A percentile compares a stretch with the other conserved stretches of the same genome.
Conservation (phyloP, 768 basidiomycete genomes). For the Xerocomellus intermedius region DNA sequence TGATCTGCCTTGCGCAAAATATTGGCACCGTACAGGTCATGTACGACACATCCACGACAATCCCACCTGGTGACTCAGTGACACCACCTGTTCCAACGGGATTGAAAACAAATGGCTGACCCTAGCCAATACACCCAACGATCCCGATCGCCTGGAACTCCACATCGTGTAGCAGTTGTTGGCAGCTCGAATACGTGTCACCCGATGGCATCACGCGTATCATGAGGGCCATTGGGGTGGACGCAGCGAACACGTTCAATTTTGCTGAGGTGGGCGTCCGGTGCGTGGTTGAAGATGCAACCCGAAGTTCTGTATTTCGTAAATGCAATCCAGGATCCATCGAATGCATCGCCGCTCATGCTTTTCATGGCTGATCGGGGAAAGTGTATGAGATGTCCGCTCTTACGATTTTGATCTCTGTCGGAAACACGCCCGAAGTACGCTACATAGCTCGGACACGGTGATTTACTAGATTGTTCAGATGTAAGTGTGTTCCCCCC, state of each 20-base stretch:
- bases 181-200: slow-evolving; percentile 46
- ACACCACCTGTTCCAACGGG: neutral
- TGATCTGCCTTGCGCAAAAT: too few species aligned
- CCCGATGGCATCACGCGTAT: too few species aligned
- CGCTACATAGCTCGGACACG: neutral
- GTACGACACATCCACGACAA: too few species aligned
- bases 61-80: slow-evolving; percentile 9
- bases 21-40: too few species aligned
- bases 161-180: slow-evolving; percentile 56
- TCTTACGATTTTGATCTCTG: too few species aligned
- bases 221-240: neutral
- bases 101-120: slow-evolving; percentile 28
- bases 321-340: neutral
- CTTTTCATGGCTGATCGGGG: neutral
- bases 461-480: neutral
- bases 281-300: too few species aligned
- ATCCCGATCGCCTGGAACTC: slow-evolving; percentile 43
- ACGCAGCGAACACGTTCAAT: neutral
- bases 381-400: neutral
- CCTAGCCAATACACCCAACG: slow-evolving; percentile 32
- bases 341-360: neutral
- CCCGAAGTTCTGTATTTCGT: neutral
- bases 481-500: neutral
- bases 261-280: neutral
- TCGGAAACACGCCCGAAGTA: neutral